Base-by-base conservation (phyloP, 2,329 filamentous ascomycete species). In the Curvularia eragrostidis region DNA sequence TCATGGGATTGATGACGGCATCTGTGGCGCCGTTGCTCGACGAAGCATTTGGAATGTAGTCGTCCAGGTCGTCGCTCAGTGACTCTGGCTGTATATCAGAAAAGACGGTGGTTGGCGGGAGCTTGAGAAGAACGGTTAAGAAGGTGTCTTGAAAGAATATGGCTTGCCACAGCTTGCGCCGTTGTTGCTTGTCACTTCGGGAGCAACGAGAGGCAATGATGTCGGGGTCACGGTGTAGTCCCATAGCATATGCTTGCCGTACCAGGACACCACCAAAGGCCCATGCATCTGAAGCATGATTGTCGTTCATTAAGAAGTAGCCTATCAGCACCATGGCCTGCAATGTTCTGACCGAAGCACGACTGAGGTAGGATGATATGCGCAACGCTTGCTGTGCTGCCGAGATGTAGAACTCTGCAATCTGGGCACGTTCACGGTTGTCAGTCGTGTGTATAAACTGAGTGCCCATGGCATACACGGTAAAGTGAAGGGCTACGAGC, bases 301-400 rank as follows among this genome's bases (percentile, higher is more conserved):
- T 93, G 74, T 94, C 90, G 68, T 94, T 94, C 79, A 93, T 93
- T 34, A 94, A 81, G 66, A 94, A 94, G 71, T 93, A 93, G 0
- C 87, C 88, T 58, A 93, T 87, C n/a, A 94, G 77, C 0, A 93
- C 88, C 90, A 93, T 93, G 43, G 91, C 87, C 74, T 92, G 89
- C 30, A 93, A 86, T 1, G 89, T 90, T 23, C 87, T 82, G 48
- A 92, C 82, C 0, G 89, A 91, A 1, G 90, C 89, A 43, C 86
- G 87, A 73, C 90, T 93, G 3, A 93, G 82, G 67, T 93, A 94
- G 0, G 89, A 91, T 55, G 87, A 89, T 69, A 93, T 85, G 2
- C 90, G 84, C 42, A 94, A 77, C 0, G 90, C 87, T 75, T 93
- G 91, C 66, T 93, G 91, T 44, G 89, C 88, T 5, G 90, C 91